Evolutionary conservation across 306 rosid genomes (phyloP).

Genomic region (Castanea mollissima): DNA sequence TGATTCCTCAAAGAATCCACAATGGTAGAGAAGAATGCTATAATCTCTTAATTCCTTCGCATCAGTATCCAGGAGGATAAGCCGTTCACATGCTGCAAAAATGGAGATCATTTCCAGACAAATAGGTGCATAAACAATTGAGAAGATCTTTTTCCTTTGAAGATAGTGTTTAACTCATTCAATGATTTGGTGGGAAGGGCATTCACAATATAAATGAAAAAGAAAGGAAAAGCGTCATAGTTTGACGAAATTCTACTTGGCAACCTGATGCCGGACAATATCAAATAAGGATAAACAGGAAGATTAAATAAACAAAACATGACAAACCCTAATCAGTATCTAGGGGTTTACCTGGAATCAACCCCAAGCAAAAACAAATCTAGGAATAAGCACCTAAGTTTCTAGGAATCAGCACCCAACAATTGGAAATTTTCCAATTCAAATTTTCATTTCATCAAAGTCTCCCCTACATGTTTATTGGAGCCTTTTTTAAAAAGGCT

Average conservation of each 20-base stretch:
- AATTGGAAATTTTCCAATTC: no score
- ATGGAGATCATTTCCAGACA: background rate
- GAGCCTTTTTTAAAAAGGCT: no score
- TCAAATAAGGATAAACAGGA: no score
- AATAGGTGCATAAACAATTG: background rate
- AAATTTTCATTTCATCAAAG: no score
- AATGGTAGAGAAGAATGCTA: slow-evolving; percentile 89
- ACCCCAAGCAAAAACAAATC: no score
- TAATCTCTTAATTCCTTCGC: slow-evolving; percentile 80
- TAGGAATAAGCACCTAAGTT: no score
- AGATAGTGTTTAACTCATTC: background rate
- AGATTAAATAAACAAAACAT: no score
- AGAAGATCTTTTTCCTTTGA: background rate
- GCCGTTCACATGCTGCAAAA: slow-evolving; percentile 88
- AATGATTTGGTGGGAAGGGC: background rate
- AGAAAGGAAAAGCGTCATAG: background rate
- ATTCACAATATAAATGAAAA: background rate
- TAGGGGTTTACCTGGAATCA: no score
- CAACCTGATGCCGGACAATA: no score
- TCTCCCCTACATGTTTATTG: no score
- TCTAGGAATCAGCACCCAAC: no score
- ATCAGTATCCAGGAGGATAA: slow-evolving; percentile 63
- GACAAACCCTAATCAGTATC: no score
- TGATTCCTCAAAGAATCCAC: slow-evolving; percentile 73
- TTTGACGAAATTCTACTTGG: background rate